Percentiles rank a stretch among this genome's conserved stretches.
phyloP scores from a whole-genome alignment of 306 rosid species.

The Inga oerstediana region DNA sequence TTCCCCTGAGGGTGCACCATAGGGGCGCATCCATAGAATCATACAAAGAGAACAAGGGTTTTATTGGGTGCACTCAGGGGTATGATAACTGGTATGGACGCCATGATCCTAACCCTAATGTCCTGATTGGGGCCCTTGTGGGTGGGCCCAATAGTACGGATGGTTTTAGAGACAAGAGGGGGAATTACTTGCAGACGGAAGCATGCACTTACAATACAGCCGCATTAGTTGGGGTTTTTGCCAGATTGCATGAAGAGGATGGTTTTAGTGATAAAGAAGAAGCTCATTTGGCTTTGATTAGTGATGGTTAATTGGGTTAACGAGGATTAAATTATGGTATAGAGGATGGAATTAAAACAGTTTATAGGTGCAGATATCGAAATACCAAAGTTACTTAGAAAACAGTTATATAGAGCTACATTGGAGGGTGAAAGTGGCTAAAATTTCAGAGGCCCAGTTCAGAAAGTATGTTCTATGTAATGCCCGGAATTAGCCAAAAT shows the following conservation, averaged over 20 bases:
- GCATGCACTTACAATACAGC: slow-evolving; percentile 92
- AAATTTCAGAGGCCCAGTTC: background rate
- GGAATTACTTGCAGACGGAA: slow-evolving; percentile 68
- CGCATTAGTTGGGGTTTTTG: slow-evolving; percentile 71
- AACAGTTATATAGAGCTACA: background rate
- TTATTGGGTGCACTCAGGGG: slow-evolving; percentile 85
- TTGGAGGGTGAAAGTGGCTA: background rate
- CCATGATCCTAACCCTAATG: slow-evolving; percentile 57
- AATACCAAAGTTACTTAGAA: background rate
- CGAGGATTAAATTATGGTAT: background rate
- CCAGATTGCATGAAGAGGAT: slow-evolving; percentile 45
- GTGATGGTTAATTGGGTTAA: slow-evolving; percentile 24
- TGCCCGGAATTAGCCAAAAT: background rate
- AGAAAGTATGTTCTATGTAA: background rate
- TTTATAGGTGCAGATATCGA: background rate
- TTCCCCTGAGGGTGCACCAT: slow-evolving; percentile 69
- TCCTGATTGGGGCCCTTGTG: slow-evolving; percentile 69
- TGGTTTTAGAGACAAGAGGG: slow-evolving; percentile 58
- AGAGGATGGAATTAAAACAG: background rate
- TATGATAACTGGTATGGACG: slow-evolving; percentile 68
- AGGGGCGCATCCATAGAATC: slow-evolving; percentile 85
- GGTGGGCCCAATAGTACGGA: slow-evolving; percentile 78
- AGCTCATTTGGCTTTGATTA: slow-evolving; percentile 13
- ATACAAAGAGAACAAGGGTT: slow-evolving; percentile 45
- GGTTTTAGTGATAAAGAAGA: background rate